Evolutionary conservation across 1,139 yeast species (phyloP).

Genomic region (Kluyveromyces sp.): DNA sequence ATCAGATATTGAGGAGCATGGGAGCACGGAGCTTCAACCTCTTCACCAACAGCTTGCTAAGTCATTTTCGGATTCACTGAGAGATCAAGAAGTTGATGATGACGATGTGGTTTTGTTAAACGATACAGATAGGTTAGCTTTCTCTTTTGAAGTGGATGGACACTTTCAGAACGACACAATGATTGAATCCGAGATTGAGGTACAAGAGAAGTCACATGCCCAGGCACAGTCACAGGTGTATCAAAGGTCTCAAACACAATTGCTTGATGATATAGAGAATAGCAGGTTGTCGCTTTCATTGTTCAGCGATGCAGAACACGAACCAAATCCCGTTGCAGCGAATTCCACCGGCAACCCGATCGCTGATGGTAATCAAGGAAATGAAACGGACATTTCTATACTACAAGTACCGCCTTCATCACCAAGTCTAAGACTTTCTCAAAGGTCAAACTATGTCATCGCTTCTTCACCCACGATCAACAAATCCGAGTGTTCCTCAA

Average conservation of each 20-base stretch:
- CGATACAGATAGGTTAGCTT: constrained; percentile 1
- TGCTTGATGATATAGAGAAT: constrained; percentile 5
- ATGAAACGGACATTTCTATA: neutral
- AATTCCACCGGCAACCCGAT: neutral
- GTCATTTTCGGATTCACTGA: neutral
- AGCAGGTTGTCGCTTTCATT: neutral
- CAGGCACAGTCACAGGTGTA: constrained; percentile 2
- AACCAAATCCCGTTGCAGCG: neutral
- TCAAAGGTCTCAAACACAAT: constrained; percentile 5
- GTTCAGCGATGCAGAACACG: neutral
- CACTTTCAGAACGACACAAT: constrained; percentile 8
- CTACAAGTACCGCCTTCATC: neutral
- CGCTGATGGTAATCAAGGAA: neutral
- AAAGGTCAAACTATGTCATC: neutral
- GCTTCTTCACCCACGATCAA: neutral
- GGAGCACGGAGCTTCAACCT: neutral
- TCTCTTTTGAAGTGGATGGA: constrained; percentile 9
- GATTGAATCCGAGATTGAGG: neutral
- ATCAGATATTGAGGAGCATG: constrained; percentile 6
- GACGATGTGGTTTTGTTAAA: constrained; percentile 5
- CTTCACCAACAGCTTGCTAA: neutral
- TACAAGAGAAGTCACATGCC: neutral
- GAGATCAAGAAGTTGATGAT: neutral
- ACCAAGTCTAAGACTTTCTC: neutral
- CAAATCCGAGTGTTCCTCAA: neutral